Evolutionary conservation across 805 yeast species (phyloP).

Genomic region (Peterozyma xylosa): DNA sequence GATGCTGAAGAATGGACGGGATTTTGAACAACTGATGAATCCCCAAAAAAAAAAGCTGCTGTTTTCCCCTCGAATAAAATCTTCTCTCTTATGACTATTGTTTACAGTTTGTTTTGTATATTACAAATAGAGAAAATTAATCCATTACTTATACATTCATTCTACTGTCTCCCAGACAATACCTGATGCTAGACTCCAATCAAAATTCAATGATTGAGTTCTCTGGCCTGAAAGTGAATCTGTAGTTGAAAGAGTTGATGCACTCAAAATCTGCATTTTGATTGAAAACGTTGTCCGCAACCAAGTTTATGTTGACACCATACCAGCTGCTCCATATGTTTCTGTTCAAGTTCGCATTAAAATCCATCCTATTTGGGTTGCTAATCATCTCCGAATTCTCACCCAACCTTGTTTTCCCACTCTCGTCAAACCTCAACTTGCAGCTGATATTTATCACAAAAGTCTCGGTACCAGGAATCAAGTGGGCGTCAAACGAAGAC

Average conservation of each 20-base stretch:
- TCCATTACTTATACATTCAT: too few relatives aligned
- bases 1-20: constrained; percentile 24
- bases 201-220: constrained; percentile 27
- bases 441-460: constrained; percentile 39
- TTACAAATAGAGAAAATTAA: too few relatives aligned
- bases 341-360: constrained; percentile 23
- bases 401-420: constrained; percentile 60
- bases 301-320: constrained; percentile 55
- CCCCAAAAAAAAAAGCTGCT: too few relatives aligned
- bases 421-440: constrained; percentile 70
- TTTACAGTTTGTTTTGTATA: too few relatives aligned
- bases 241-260: constrained; percentile 57
- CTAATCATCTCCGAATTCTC: constrained; percentile 48
- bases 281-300: constrained; percentile 45
- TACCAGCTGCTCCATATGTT: constrained; percentile 64
- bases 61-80: too few relatives aligned
- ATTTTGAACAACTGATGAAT: constrained; percentile 7
- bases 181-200: background rate
- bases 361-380: constrained; percentile 9
- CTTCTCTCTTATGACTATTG: too few relatives aligned
- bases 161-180: too few relatives aligned
- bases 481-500: constrained; percentile 59
- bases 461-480: constrained; percentile 57
- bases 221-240: constrained; percentile 56
- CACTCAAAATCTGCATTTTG: constrained; percentile 32